Conservation (phyloP, 345 rosid genomes). For the Brassica juncea region DNA sequence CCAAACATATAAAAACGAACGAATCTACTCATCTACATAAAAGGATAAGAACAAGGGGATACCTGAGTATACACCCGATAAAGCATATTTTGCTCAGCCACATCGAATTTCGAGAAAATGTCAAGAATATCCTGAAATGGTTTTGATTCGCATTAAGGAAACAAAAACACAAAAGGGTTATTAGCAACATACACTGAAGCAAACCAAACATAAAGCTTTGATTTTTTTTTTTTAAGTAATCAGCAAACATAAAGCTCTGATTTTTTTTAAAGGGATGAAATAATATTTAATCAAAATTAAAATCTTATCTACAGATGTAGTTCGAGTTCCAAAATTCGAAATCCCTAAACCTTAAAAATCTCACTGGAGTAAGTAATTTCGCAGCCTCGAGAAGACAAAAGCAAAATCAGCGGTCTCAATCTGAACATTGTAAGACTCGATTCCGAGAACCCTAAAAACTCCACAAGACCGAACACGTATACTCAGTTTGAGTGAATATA, state of each 20-base stretch:
- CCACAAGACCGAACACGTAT: not conserved
- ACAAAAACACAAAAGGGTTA: not conserved
- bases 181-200: not conserved
- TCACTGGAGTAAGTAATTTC: not conserved
- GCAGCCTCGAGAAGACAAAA: not conserved
- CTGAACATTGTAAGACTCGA: not conserved
- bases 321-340: not conserved
- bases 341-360: not conserved
- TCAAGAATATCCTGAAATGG: slow-evolving; percentile 49
- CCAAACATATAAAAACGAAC: not conserved
- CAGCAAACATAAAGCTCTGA: not conserved
- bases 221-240: not conserved
- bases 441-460: slow-evolving; percentile 2
- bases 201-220: not conserved
- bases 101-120: slow-evolving; percentile 54
- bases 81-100: slow-evolving; percentile 51
- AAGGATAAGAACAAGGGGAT: not conserved
- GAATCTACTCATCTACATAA: not conserved
- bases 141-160: not conserved
- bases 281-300: not conserved
- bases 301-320: not conserved
- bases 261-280: not conserved
- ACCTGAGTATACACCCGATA: slow-evolving; percentile 60
- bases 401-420: not conserved
- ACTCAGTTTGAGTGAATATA: not conserved